phyloP scores from a whole-genome alignment of 2,329 filamentous ascomycete genomes.

The Cladorrhinum sp. region DNA sequence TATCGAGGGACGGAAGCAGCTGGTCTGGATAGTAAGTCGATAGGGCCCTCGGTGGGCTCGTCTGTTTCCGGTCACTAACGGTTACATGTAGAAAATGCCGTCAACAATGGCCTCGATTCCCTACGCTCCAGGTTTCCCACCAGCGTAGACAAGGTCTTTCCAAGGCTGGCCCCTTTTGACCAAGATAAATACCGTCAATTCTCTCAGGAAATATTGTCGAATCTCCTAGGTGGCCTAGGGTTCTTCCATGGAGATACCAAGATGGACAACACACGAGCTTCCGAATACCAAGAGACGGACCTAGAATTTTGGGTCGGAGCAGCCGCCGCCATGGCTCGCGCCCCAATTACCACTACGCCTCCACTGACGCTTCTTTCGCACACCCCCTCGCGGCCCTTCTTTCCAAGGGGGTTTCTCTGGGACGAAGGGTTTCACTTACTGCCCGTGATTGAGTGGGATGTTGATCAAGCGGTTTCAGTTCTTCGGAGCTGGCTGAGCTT shows the following conservation, averaged over 20 bases:
- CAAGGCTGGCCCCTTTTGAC: constrained; percentile 72
- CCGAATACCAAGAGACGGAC: constrained; percentile 90
- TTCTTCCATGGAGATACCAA: constrained; percentile 90
- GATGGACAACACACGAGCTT: constrained; percentile 85
- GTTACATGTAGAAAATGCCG: constrained; percentile 35
- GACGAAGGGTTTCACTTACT: constrained; percentile 96
- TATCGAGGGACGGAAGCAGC: constrained; percentile 72
- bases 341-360: constrained; percentile 67
- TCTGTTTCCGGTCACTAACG: constrained; percentile 62
- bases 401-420: constrained; percentile 95
- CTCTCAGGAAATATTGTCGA: constrained; percentile 88
- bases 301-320: constrained; percentile 96
- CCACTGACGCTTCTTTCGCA: constrained; percentile 87
- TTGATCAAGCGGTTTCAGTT: constrained; percentile 81
- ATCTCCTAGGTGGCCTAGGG: constrained; percentile 87
- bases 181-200: constrained; percentile 72
- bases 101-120: background rate
- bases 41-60: too few species aligned
- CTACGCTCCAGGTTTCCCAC: constrained; percentile 55
- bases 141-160: constrained; percentile 69
- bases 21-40: constrained; percentile 51
- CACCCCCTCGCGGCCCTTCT: constrained; percentile 91
- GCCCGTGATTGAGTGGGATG: constrained; percentile 89
- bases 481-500: constrained; percentile 93
- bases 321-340: constrained; percentile 71